These are phyloP conservation scores for Colletotrichum sp. DNA, from an alignment of 2,329 filamentous ascomycete genomes.

Conservation along the genomic window DNA sequence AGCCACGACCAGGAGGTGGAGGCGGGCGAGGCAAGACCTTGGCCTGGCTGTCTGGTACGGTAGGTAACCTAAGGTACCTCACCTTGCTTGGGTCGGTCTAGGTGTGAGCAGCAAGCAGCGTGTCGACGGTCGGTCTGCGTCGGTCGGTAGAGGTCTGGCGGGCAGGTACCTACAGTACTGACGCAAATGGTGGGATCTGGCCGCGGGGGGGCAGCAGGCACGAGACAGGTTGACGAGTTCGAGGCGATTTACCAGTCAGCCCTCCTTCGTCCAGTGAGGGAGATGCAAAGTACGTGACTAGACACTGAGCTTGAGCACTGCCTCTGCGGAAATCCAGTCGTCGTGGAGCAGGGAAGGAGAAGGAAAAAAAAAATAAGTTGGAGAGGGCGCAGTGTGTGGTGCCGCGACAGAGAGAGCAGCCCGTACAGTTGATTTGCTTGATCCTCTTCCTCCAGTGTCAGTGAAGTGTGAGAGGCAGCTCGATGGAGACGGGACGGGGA, in stretches of 20 bases:
- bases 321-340: background rate
- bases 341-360: background rate
- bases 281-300: background rate
- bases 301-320: background rate
- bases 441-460: background rate
- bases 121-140: background rate
- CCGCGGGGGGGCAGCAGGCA: background rate
- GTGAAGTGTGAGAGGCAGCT: background rate
- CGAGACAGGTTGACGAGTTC: background rate
- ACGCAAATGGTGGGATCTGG: background rate
- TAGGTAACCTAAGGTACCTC: background rate
- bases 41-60: background rate
- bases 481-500: background rate
- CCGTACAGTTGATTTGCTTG: background rate
- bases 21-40: conserved; percentile 9
- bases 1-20: conserved; percentile 19
- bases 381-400: background rate
- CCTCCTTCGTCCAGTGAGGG: background rate
- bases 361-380: background rate
- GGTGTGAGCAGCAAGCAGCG: background rate
- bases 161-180: background rate
- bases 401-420: background rate
- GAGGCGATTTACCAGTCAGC: background rate
- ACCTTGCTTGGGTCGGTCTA: background rate
- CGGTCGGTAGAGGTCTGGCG: background rate